A percentile compares a stretch with the other conserved stretches of the same genome.
phyloP scores from a whole-genome alignment of 345 rosid genomes.

The Bruguiera parviflora region DNA sequence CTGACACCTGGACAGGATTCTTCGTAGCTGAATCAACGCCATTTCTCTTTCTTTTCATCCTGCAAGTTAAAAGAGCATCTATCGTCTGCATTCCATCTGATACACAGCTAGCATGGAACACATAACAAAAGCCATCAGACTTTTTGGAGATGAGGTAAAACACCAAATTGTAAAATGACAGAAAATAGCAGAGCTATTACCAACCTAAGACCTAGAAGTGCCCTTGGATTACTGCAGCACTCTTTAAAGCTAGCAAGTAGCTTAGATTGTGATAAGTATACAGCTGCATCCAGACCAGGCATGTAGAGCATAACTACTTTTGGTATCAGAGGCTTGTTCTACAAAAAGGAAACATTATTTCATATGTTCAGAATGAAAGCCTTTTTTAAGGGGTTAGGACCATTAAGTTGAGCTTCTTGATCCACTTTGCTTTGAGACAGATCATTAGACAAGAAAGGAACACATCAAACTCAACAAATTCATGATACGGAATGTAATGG shows the following conservation, averaged over 20 bases:
- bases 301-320: constrained; percentile 87
- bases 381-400: not conserved
- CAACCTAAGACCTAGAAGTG: constrained; percentile 83
- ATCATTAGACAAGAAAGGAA: not conserved
- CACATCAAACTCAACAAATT: not conserved
- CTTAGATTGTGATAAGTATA: constrained; percentile 73
- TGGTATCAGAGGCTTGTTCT: constrained; percentile 89
- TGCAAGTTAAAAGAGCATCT: constrained; percentile 80
- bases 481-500: not conserved
- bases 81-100: constrained; percentile 79
- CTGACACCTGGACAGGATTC: constrained; percentile 31
- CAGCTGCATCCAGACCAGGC: constrained; percentile 89
- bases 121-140: constrained; percentile 26
- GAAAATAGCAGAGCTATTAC: constrained; percentile 27
- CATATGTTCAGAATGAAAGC: not conserved
- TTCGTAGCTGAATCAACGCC: constrained; percentile 28
- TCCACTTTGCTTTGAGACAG: not conserved
- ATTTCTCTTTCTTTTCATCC: constrained; percentile 60
- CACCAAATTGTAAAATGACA: not conserved
- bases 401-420: not conserved
- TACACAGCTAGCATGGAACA: constrained; percentile 58
- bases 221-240: constrained; percentile 65
- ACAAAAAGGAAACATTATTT: constrained; percentile 30
- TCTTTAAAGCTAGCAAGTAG: constrained; percentile 58
- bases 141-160: not conserved